Evolutionary conservation across 192 early-diverging fungal species (phyloP).

Genomic region (Coemansia sp.): DNA sequence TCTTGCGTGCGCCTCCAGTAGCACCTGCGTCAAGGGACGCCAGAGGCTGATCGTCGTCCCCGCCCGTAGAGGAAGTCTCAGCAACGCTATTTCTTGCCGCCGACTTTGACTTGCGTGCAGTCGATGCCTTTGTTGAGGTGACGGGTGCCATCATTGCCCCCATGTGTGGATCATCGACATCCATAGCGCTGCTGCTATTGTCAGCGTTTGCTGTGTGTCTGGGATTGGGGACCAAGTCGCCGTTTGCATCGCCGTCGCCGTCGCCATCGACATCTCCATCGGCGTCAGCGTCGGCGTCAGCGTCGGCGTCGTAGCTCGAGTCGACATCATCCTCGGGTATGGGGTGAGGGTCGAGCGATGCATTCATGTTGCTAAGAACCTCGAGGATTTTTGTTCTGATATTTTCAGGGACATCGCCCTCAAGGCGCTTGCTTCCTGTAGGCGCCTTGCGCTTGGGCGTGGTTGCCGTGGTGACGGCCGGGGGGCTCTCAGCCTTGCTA

Average conservation of each 20-base stretch:
- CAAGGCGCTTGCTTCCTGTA: constrained; percentile 43
- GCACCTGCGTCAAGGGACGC: too few relatives aligned
- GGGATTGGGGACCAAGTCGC: too few relatives aligned
- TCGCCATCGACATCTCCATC: constrained; percentile 7
- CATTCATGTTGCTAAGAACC: constrained; percentile 24
- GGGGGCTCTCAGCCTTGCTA: not conserved
- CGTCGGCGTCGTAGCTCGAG: constrained; percentile 5
- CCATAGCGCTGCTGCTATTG: constrained; percentile 2
- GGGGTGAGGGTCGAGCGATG: constrained; percentile 43
- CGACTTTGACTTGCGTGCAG: not conserved
- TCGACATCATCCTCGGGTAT: constrained; percentile 18
- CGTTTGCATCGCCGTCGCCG: not conserved
- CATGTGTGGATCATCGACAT: not conserved
- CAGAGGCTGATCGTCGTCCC: not conserved
- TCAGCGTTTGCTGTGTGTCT: not conserved
- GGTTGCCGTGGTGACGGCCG: too few relatives aligned
- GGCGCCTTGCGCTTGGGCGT: constrained; percentile 45
- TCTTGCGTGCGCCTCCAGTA: constrained; percentile 3
- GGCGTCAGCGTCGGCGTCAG: constrained; percentile 5
- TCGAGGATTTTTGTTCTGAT: constrained; percentile 33
- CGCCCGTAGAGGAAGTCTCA: not conserved
- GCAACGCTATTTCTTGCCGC: not conserved
- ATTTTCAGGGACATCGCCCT: constrained; percentile 37
- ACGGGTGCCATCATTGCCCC: too few relatives aligned
- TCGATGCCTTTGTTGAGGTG: too few relatives aligned